Evolutionary conservation across 2,329 filamentous ascomycete genomes (phyloP).

Genomic region (Scedosporium dehoogii): DNA sequence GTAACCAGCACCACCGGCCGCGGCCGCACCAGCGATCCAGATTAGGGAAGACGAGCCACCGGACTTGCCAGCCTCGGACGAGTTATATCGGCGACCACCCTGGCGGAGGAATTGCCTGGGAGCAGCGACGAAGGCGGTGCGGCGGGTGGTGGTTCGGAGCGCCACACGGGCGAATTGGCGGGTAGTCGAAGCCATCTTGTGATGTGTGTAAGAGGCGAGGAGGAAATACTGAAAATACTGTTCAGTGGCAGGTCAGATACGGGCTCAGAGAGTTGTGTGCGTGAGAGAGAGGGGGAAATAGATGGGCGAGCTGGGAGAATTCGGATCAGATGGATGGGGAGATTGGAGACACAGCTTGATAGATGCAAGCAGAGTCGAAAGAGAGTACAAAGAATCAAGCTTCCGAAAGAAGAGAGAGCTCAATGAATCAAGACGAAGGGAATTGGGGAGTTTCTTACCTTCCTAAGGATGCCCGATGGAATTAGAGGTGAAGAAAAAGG

Average conservation of each 20-base stretch:
- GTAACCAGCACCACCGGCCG: slow-evolving; percentile 53
- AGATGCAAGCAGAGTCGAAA: background rate
- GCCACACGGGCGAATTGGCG: slow-evolving; percentile 48
- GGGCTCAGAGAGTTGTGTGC: no score
- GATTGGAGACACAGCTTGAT: background rate
- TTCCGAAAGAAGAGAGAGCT: background rate
- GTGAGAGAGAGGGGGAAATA: no score
- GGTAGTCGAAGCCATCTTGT: slow-evolving; percentile 30
- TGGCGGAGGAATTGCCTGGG: slow-evolving; percentile 63
- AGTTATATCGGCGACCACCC: slow-evolving; percentile 69
- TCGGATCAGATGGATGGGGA: background rate
- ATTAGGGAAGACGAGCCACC: slow-evolving; percentile 37
- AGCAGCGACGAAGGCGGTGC: slow-evolving; percentile 45
- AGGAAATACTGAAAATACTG: background rate
- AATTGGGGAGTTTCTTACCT: background rate
- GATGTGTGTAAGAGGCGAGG: slow-evolving; percentile 10
- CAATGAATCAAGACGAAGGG: slow-evolving; percentile 4
- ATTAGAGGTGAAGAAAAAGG: slow-evolving; percentile 3
- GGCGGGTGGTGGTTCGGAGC: slow-evolving; percentile 44
- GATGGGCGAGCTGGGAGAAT: background rate
- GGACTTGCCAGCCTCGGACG: slow-evolving; percentile 53
- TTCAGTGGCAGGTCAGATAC: background rate
- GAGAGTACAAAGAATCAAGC: background rate
- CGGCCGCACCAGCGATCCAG: slow-evolving; percentile 49
- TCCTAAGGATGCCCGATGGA: background rate